Percentiles rank a stretch among this genome's conserved stretches.
Conservation (phyloP, 208 protist genomes). For the Acanthamoeba polyphaga region DNA sequence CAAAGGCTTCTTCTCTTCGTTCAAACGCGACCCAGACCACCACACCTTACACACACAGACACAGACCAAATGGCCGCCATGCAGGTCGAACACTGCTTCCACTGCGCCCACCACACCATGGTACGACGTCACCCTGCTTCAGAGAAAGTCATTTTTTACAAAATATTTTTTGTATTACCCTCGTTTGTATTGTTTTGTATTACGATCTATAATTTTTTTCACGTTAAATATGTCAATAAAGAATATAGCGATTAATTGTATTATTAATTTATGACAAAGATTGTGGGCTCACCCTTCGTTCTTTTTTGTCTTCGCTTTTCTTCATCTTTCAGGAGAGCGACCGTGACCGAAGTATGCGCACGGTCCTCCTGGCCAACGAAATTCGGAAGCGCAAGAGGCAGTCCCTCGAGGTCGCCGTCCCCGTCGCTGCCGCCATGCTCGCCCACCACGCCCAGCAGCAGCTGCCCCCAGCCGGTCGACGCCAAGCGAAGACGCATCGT, state of each 20-base stretch:
- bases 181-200: background rate
- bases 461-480: background rate
- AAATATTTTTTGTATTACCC: background rate
- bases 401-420: background rate
- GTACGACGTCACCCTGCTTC: background rate
- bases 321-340: conserved; percentile 37
- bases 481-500: conserved; percentile 18
- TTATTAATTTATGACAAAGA: background rate
- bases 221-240: background rate
- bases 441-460: background rate
- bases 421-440: background rate
- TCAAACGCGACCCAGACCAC: background rate
- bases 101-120: conserved; percentile 37
- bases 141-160: background rate
- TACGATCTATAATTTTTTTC: background rate
- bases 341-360: conserved; percentile 27
- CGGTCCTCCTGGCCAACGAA: conserved; percentile 36
- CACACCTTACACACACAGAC: background rate
- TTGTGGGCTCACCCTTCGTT: background rate
- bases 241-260: background rate
- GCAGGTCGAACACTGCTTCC: conserved; percentile 58
- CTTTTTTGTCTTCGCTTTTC: background rate
- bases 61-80: conserved; percentile 6
- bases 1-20: background rate
- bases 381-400: conserved; percentile 46